These are phyloP conservation scores for Candida multigemmis DNA, from an alignment of 805 yeast genomes.

Conservation along the genomic window DNA sequence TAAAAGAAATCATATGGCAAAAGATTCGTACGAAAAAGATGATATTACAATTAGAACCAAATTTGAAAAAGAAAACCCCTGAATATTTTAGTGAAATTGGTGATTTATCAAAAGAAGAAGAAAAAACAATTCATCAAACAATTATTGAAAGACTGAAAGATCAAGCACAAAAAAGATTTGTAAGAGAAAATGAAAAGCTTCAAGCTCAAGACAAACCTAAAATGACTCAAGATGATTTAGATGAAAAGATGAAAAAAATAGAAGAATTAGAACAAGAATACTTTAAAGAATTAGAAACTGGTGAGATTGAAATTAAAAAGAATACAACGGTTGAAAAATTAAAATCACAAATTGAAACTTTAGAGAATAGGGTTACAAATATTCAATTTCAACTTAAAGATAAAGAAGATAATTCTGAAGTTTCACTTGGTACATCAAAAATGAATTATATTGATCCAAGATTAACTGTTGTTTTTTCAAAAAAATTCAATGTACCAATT, in stretches of 20 bases:
- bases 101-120: slow-evolving; percentile 58
- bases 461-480: slow-evolving; percentile 79
- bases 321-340: slow-evolving; percentile 58
- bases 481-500: slow-evolving; percentile 79
- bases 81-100: slow-evolving; percentile 61
- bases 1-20: slow-evolving; percentile 80
- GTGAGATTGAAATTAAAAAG: slow-evolving; percentile 46
- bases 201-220: slow-evolving; percentile 46
- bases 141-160: slow-evolving; percentile 61
- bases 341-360: slow-evolving; percentile 57
- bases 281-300: slow-evolving; percentile 48
- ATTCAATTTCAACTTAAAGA: slow-evolving; percentile 74
- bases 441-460: slow-evolving; percentile 94
- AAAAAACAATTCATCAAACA: slow-evolving; percentile 45
- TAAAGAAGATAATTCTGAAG: slow-evolving; percentile 89
- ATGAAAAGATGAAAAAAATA: slow-evolving; percentile 48
- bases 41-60: slow-evolving; percentile 57
- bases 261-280: slow-evolving; percentile 44
- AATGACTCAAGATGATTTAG: slow-evolving; percentile 46
- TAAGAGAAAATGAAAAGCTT: slow-evolving; percentile 69
- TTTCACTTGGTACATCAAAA: slow-evolving; percentile 87
- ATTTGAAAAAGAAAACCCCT: slow-evolving; percentile 40
- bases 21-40: slow-evolving; percentile 65
- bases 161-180: slow-evolving; percentile 53
- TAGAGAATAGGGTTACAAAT: slow-evolving; percentile 62